Evolutionary conservation across 2,329 filamentous ascomycete genomes (phyloP), one percentile per base, ranked within the genome.

Genomic region (Talaromyces rugulosus): DNA sequence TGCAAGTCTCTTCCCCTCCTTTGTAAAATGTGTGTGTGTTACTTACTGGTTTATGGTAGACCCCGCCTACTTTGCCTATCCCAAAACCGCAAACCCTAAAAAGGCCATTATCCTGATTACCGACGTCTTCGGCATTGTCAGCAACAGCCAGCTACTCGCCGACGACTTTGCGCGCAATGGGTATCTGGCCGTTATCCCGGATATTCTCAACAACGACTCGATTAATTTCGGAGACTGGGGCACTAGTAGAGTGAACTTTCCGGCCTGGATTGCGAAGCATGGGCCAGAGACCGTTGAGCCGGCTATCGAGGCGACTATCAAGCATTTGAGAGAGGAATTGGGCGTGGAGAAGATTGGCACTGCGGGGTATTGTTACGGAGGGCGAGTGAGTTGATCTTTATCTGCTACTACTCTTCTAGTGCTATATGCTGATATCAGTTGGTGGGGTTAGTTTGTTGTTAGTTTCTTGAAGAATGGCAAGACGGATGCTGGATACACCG

Each of bases 351-450:
- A 82, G 65, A 76, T 92, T 40, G 89, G 85, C 1, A 83, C 81
- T 14, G 84, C 87, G 0, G 89, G 89, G 0, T 92, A 92, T 76
- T 92, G 90, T 76, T 90, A 92, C 67, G 89, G 90, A 42, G 89
- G 83, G 60, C 90, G 90, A 81, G 85, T 86, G 66, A 63, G 77
- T 52, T 16, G 9, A 14, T 33, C 5, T 52, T 16, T 5, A 14
- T 33, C 3, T 5, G 53, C 16, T 6, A 14, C 1, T 40, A n/a
- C n/a, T n/a, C 7, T 23, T 47, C 9, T n/a, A 12, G 5, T 5
- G 8, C 16, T 6, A 23, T 60, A 27, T 50, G 28, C 11, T 14
- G 9, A 34, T 47, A 16, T 7, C 55, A 23, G 23, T 55, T 55
- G 50, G 51, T 3, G 28, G 33, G 23, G 42, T 40, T 23, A 88